Evolutionary conservation across 495 filamentous ascomycete species (phyloP), one percentile per base, ranked within the genome.

Genomic region (Penicilliopsis zonata): DNA sequence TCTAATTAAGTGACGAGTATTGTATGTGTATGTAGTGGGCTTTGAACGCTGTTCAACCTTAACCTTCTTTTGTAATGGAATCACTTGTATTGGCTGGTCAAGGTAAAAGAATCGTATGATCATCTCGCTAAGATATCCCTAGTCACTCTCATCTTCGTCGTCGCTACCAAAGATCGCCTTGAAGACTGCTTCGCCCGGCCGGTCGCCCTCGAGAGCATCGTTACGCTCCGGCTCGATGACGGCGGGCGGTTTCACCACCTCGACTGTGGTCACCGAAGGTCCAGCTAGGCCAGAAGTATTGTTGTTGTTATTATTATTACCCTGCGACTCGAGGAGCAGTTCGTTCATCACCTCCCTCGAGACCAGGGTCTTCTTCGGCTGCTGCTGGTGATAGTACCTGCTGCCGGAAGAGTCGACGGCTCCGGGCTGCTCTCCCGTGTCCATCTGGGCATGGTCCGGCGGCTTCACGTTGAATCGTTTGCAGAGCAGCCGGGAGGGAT

Each of bases 131-230:
- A n/a, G n/a, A n/a, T n/a, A n/a, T 25, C 31, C 20, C 16, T 16
- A 15, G 23, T 24, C 16, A n/a, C 72, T 66, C 9, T 84, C 79
- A 39, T 87, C 79, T 44, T 83, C 80, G 34, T 79, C 82, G 49
- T 79, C 76, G 54, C 82, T 84, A 6, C 88, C 90, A 65, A 98
- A 98, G 10, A 98, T 86, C 13, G 85, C 85, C 50, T 77, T 82
- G 47, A 98, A 92, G 3, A 95, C 78, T n/a, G 80, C 85, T 28
- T 94, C 88, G 2, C 78, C 79, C 3, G 87, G 83, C 35, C 76
- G 76, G 42, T 80, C 69, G 0, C 70, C 82, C 43, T 93, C 87
- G 18, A 98, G 46, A 9, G 90, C 88, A 37, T 90, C 83, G 49
- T 95, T 98, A 33, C 63, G 70, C 36, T 84, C 80, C 0, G 79